Conservation (phyloP, 805 yeast genomes). For the Candida xiaguanensis region DNA sequence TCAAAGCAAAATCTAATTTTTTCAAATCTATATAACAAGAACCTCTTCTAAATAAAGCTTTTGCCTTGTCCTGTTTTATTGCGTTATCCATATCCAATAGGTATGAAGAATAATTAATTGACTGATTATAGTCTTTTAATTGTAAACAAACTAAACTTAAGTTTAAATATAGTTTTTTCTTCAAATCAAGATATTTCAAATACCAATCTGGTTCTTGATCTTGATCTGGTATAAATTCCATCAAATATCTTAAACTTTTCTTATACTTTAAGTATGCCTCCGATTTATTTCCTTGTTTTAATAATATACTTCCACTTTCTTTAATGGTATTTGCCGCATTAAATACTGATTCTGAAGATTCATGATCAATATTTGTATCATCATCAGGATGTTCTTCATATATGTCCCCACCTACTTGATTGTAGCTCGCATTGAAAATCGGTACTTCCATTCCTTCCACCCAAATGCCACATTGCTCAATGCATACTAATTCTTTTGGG, state of each 20-base stretch:
- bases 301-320: slow-evolving; percentile 60
- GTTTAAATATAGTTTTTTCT: slow-evolving; percentile 55
- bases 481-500: slow-evolving; percentile 28
- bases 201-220: slow-evolving; percentile 56
- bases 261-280: slow-evolving; percentile 61
- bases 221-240: slow-evolving; percentile 68
- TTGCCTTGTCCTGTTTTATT: slow-evolving; percentile 45
- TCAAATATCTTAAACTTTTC: slow-evolving; percentile 65
- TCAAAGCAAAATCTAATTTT: slow-evolving; percentile 47
- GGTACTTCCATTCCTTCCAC: slow-evolving; percentile 49
- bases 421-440: slow-evolving; percentile 58
- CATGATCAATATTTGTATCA: slow-evolving; percentile 53
- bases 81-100: slow-evolving; percentile 48
- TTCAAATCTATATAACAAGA: slow-evolving; percentile 40
- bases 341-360: slow-evolving; percentile 51
- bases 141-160: slow-evolving; percentile 54
- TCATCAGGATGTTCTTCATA: slow-evolving; percentile 81
- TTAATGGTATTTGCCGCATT: slow-evolving; percentile 55
- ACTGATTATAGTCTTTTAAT: slow-evolving; percentile 42
- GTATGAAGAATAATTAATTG: slow-evolving; percentile 53
- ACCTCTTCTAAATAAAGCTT: slow-evolving; percentile 58
- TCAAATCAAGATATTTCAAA: slow-evolving; percentile 46
- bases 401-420: slow-evolving; percentile 60
- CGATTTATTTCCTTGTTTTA: slow-evolving; percentile 47
- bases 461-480: slow-evolving; percentile 66